Percentiles rank a stretch among this genome's conserved stretches.
Evolutionary conservation across 441 rosid genomes (phyloP).

Genomic region (Isatis lusitanica): DNA sequence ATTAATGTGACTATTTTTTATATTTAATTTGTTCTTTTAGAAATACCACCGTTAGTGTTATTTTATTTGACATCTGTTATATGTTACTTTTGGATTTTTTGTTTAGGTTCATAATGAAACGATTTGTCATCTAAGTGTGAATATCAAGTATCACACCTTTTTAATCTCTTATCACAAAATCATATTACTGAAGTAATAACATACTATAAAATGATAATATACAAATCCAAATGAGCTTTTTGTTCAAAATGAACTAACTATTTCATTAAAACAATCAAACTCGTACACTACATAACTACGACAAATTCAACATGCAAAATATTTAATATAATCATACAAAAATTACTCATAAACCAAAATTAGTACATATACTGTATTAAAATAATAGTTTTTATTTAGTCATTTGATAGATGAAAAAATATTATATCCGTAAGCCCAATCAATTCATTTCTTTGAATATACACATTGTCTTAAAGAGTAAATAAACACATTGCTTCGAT

Average conservation of each 20-base stretch:
- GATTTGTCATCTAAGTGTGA: conserved; percentile 9
- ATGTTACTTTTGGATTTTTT: background rate
- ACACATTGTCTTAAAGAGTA: background rate
- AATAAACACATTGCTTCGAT: background rate
- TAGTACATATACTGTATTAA: background rate
- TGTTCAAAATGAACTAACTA: background rate
- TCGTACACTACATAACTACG: background rate
- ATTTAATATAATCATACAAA: background rate
- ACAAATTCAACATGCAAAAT: background rate
- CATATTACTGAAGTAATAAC: background rate
- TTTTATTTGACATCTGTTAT: conserved; percentile 17
- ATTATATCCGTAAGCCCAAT: background rate
- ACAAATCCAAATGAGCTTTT: background rate
- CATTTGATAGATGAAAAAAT: background rate
- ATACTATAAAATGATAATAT: background rate
- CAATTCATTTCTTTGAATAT: background rate
- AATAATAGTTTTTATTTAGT: background rate
- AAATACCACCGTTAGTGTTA: conserved; percentile 21
- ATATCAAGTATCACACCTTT: background rate
- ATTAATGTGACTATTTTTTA: background rate
- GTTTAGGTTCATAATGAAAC: background rate
- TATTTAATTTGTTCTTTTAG: background rate
- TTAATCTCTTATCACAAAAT: background rate
- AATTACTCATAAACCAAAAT: background rate
- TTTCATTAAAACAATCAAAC: background rate